phyloP scores from a whole-genome alignment of 2,329 filamentous ascomycete species.

The Aspergillus sp. region DNA sequence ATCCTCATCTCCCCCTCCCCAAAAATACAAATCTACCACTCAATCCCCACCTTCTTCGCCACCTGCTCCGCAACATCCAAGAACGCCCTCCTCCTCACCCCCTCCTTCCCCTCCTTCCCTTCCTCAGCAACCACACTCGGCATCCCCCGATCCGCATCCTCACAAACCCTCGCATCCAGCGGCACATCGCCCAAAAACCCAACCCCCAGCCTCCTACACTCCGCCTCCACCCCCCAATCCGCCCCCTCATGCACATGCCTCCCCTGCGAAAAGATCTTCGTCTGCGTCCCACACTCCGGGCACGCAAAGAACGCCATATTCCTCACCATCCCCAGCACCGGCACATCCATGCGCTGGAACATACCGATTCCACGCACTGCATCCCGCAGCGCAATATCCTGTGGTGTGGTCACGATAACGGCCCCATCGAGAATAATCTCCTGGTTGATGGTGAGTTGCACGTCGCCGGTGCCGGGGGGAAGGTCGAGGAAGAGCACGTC shows the following conservation, averaged over 20 bases:
- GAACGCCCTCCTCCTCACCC: conserved; percentile 65
- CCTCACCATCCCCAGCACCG: conserved; percentile 79
- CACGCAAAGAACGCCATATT: conserved; percentile 89
- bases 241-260: conserved; percentile 34
- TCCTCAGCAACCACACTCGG: conserved; percentile 90
- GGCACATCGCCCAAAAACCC: conserved; percentile 87
- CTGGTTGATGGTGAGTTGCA: conserved; percentile 94
- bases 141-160: conserved; percentile 81
- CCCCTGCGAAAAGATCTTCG: conserved; percentile 68
- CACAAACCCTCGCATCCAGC: conserved; percentile 80
- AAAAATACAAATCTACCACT: conserved; percentile 33
- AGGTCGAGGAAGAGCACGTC: conserved; percentile 89
- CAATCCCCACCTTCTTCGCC: conserved; percentile 46
- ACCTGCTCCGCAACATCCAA: conserved; percentile 65
- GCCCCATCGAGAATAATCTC: conserved; percentile 83
- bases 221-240: conserved; percentile 62
- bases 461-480: conserved; percentile 92
- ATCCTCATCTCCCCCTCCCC: background rate
- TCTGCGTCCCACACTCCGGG: conserved; percentile 72
- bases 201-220: conserved; percentile 72
- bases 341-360: conserved; percentile 81
- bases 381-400: conserved; percentile 88
- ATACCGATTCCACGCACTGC: conserved; percentile 89
- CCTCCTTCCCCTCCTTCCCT: conserved; percentile 58
- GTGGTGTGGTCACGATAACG: conserved; percentile 88